Percentiles rank a stretch among this genome's conserved stretches.
Conservation (phyloP, 208 protist genomes). For the Wallacemonas collosoma region DNA sequence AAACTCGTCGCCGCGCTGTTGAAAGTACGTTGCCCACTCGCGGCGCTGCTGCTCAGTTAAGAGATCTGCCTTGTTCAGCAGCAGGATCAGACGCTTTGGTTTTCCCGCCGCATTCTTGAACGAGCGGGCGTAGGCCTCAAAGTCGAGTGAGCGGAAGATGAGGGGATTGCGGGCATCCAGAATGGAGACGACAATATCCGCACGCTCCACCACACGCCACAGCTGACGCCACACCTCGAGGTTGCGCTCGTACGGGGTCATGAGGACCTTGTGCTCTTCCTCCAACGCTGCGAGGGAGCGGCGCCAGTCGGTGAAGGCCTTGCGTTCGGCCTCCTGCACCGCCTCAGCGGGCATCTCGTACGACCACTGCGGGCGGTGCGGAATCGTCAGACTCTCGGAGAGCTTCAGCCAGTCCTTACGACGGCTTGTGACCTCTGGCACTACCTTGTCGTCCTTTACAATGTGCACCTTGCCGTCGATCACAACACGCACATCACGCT, state of each 20-base stretch:
- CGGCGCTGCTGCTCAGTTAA: slow-evolving; percentile 93
- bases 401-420: slow-evolving; percentile 76
- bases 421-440: slow-evolving; percentile 36
- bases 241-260: slow-evolving; percentile 99
- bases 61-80: slow-evolving; percentile 99
- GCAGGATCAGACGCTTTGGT: slow-evolving; percentile 90
- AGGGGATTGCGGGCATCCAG: slow-evolving; percentile 98
- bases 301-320: slow-evolving; percentile 92
- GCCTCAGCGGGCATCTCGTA: slow-evolving; percentile 69
- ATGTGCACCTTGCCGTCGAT: slow-evolving; percentile 81
- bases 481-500: slow-evolving; percentile 81
- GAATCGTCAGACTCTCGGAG: slow-evolving; percentile 82
- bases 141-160: slow-evolving; percentile 92
- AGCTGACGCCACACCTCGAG: slow-evolving; percentile 99
- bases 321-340: slow-evolving; percentile 71
- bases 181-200: slow-evolving; percentile 95
- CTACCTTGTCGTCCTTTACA: slow-evolving; percentile 64
- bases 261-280: slow-evolving; percentile 90
- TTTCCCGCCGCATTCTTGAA: slow-evolving; percentile 66
- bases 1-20: slow-evolving; percentile 69
- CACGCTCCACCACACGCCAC: slow-evolving; percentile 98
- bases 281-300: slow-evolving; percentile 89
- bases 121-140: slow-evolving; percentile 85
- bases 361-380: slow-evolving; percentile 78
- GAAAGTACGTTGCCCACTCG: slow-evolving; percentile 95